These are phyloP conservation scores for Rickenella mellea DNA, from an alignment of 768 basidiomycete genomes.

Conservation along the genomic window DNA sequence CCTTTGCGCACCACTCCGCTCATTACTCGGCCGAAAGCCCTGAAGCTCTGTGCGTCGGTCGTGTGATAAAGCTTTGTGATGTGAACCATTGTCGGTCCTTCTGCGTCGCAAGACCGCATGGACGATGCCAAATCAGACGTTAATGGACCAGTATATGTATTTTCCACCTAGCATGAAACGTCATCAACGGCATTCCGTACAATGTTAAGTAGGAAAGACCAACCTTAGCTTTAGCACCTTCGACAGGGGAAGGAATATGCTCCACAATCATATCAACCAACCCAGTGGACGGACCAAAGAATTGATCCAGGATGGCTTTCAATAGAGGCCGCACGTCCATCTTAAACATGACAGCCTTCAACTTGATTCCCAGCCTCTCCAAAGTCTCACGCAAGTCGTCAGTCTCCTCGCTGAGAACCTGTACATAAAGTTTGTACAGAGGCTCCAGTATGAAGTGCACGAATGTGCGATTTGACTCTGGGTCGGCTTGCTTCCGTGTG, in stretches of 20 bases:
- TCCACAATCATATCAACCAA: slow-evolving; percentile 89
- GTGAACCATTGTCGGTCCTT: slow-evolving; percentile 89
- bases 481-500: slow-evolving; percentile 72
- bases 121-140: slow-evolving; percentile 65
- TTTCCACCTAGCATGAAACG: slow-evolving; percentile 45
- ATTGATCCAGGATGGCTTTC: slow-evolving; percentile 89
- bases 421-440: slow-evolving; percentile 92
- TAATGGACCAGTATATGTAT: slow-evolving; percentile 84
- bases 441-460: slow-evolving; percentile 96
- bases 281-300: slow-evolving; percentile 87
- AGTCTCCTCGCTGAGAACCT: slow-evolving; percentile 90
- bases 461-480: slow-evolving; percentile 76
- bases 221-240: slow-evolving; percentile 53
- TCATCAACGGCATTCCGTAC: too few species aligned
- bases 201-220: neutral
- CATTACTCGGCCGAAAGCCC: slow-evolving; percentile 90
- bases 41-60: slow-evolving; percentile 92
- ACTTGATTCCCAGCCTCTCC: slow-evolving; percentile 61
- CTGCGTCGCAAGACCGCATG: slow-evolving; percentile 76
- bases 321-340: slow-evolving; percentile 96
- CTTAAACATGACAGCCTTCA: slow-evolving; percentile 94
- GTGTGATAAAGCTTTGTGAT: slow-evolving; percentile 93
- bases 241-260: slow-evolving; percentile 77
- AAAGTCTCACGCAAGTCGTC: slow-evolving; percentile 81
- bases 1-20: slow-evolving; percentile 86